Percentiles rank a stretch among this genome's conserved stretches.
Evolutionary conservation across 2,329 filamentous ascomycete genomes (phyloP).

Genomic region (Byssoonygena ceratinophila): DNA sequence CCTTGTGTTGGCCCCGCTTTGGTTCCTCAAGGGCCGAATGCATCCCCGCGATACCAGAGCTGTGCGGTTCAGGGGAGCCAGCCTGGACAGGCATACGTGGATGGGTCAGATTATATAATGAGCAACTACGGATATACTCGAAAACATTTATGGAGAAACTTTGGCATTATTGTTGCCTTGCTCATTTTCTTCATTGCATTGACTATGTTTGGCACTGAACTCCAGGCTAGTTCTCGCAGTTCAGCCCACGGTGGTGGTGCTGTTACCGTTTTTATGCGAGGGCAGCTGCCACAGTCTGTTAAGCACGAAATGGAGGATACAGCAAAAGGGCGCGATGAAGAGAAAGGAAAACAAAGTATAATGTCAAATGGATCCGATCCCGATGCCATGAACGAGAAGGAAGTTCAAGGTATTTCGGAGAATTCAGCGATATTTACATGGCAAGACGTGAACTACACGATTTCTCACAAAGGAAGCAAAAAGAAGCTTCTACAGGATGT

Average conservation of each 20-base stretch:
- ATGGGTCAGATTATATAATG: slow-evolving; percentile 47
- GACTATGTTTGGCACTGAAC: slow-evolving; percentile 69
- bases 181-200: slow-evolving; percentile 64
- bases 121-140: slow-evolving; percentile 46
- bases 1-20: slow-evolving; percentile 47
- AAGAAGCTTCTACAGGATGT: slow-evolving; percentile 48
- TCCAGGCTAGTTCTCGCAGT: slow-evolving; percentile 47
- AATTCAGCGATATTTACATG: slow-evolving; percentile 71
- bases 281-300: slow-evolving; percentile 50
- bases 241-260: slow-evolving; percentile 68
- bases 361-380: slow-evolving; percentile 17
- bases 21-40: slow-evolving; percentile 44
- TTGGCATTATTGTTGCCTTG: slow-evolving; percentile 66
- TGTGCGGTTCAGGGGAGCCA: slow-evolving; percentile 50
- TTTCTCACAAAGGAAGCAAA: slow-evolving; percentile 37
- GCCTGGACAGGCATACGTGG: slow-evolving; percentile 44
- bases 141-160: slow-evolving; percentile 58
- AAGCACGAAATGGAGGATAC: slow-evolving; percentile 48
- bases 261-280: slow-evolving; percentile 64
- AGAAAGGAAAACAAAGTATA: slow-evolving; percentile 31
- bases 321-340: slow-evolving; percentile 40
- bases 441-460: slow-evolving; percentile 70
- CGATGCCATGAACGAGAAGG: slow-evolving; percentile 21
- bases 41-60: slow-evolving; percentile 43
- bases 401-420: slow-evolving; percentile 45